Base-by-base conservation (phyloP, 73 alveolate genomes). In the Tetrahymena malaccensis region DNA sequence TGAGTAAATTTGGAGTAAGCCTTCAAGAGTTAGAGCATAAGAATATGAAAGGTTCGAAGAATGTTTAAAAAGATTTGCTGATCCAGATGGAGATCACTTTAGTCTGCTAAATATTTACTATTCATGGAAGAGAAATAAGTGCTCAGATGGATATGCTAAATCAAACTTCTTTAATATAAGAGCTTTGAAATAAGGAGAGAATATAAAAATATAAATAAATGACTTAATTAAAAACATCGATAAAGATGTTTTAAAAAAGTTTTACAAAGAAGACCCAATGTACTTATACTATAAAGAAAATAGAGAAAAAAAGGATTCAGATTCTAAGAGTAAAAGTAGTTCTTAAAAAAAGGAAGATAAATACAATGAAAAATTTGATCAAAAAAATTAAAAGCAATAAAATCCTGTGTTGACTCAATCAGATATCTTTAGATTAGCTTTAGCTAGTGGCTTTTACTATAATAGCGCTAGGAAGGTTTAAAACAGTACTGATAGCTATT, bases 1-100 rank as follows among this genome's bases (percentile, higher is more conserved):
- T 16, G 99, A 98, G 94, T 96, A 96, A 43, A 97, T 99, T 0
- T 99, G 99, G 99, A 96, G 96, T 43, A 96, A 98, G 35, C 98
- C 98, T 10, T 96, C 99, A 21, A 94, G 97, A 96, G 94, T 93
- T 34, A 98, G 97, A 85, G 98, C 96, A 43, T 96, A 96, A 27
- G 97, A 94, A 21, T 95, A 22, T 55, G 85, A 38, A 50, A 95
- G 94, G 35, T 89, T 95, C 33, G 37, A 85, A 38, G 97, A 95
- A 44, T 16, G 43, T 15, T 40, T 85, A 21, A 15, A 93, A n/a
- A 33, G 35, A 55, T 94, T 85, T 89, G 95, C 95, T 22, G 97
- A 95, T 57, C 95, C 94, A 27, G 84, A 93, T 0, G 97, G 97
- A 50, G 97, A 95, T 85, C 97, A 95, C 43, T 89, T 85, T 84